Evolutionary conservation across 345 rosid species (phyloP).

Genomic region (Eucalyptus sp.): DNA sequence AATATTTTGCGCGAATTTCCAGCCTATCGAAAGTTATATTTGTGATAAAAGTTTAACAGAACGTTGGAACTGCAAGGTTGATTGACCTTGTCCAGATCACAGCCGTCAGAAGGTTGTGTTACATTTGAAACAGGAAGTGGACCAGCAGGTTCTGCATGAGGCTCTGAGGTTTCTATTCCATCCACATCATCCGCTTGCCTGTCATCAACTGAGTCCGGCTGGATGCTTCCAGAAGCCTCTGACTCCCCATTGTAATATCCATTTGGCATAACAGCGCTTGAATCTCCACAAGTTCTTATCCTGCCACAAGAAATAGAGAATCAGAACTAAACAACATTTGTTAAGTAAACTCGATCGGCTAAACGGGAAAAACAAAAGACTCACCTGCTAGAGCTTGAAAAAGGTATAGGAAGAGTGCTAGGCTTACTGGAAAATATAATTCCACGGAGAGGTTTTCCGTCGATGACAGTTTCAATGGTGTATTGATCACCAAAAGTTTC

Average conservation of each 20-base stretch:
- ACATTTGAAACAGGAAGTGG: constrained; percentile 12
- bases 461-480: constrained; percentile 68
- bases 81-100: neutral
- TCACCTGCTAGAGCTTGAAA: neutral
- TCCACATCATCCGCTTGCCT: constrained; percentile 6
- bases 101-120: constrained; percentile 1
- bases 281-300: constrained; percentile 25
- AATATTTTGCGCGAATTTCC: neutral
- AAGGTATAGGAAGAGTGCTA: constrained; percentile 6
- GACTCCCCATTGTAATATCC: constrained; percentile 24
- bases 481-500: constrained; percentile 61
- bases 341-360: neutral
- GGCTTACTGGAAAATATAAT: constrained; percentile 63
- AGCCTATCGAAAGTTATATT: neutral
- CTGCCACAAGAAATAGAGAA: constrained; percentile 3
- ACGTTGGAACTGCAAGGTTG: neutral
- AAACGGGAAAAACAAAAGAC: neutral
- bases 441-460: constrained; percentile 76
- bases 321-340: neutral
- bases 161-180: constrained; percentile 3
- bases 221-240: constrained; percentile 6
- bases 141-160: constrained; percentile 2
- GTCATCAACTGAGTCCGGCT: constrained; percentile 9
- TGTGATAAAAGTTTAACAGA: neutral
- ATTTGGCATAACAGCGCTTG: constrained; percentile 13